These are phyloP conservation scores for Luffa acutangula DNA, from an alignment of 306 rosid species.

Conservation along the genomic window DNA sequence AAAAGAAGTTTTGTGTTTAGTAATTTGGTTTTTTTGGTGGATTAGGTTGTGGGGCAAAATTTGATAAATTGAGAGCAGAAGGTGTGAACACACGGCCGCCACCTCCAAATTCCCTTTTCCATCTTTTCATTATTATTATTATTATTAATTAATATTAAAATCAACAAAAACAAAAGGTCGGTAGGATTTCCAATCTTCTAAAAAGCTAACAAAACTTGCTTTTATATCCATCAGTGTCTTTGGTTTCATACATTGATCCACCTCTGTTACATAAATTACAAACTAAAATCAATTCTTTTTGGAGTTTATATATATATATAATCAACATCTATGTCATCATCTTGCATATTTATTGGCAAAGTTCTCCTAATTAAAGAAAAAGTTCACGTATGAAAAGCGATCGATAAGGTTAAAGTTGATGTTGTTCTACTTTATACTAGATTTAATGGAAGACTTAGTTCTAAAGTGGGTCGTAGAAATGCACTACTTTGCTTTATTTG, in stretches of 20 bases:
- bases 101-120: not conserved
- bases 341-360: not conserved
- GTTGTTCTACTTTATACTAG: not conserved
- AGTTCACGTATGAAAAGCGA: not conserved
- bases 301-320: not conserved
- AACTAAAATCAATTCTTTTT: not conserved
- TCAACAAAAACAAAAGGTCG: not conserved
- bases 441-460: not conserved
- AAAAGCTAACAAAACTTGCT: not conserved
- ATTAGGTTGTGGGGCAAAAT: not conserved
- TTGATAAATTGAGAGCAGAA: not conserved
- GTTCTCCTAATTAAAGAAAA: not conserved
- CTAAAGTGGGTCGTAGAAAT: not conserved
- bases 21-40: not conserved
- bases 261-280: not conserved
- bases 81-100: conserved; percentile 8
- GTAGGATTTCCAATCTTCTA: not conserved
- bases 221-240: not conserved
- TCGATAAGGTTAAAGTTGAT: not conserved
- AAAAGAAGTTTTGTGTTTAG: not conserved
- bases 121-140: not conserved
- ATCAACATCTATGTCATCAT: not conserved
- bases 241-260: not conserved
- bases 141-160: not conserved
- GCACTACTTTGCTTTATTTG: not conserved